Conservation (phyloP, 2,329 filamentous ascomycete species). For the Kalmusia sp. region DNA sequence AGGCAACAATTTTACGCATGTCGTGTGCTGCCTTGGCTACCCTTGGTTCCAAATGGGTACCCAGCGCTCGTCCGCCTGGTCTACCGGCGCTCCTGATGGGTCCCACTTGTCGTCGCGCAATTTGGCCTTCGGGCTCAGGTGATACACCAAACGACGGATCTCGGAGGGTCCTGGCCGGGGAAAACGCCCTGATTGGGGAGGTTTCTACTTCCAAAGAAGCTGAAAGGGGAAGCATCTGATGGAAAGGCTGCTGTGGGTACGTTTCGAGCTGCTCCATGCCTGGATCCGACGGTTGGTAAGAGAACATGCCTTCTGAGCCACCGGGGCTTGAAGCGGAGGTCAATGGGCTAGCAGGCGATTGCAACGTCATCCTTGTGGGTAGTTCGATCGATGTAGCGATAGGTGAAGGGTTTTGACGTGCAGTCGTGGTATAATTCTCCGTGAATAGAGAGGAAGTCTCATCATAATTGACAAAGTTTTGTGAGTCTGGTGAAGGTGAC, state of each 20-base stretch:
- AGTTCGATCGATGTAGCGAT: conserved; percentile 30
- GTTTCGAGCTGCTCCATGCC: conserved; percentile 29
- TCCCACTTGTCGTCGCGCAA: conserved; percentile 16
- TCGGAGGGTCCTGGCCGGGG: conserved; percentile 17
- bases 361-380: conserved; percentile 24
- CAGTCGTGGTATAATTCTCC: conserved; percentile 27
- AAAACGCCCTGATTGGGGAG: conserved; percentile 17
- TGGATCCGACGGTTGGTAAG: conserved; percentile 33
- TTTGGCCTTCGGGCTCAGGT: conserved; percentile 33
- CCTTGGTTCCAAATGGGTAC: conserved; percentile 44
- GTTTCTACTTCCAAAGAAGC: conserved; percentile 11
- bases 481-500: conserved; percentile 33
- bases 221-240: conserved; percentile 12
- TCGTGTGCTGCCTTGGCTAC: conserved; percentile 51
- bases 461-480: conserved; percentile 36
- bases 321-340: conserved; percentile 36
- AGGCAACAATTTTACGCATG: conserved; percentile 56
- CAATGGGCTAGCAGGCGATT: conserved; percentile 31
- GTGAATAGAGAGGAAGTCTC: conserved; percentile 32
- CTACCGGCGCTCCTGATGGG: conserved; percentile 33
- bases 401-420: conserved; percentile 25
- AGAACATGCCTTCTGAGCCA: conserved; percentile 37
- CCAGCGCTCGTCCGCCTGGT: conserved; percentile 47
- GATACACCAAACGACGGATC: conserved; percentile 30
- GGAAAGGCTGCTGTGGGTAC: conserved; percentile 16